Base-by-base conservation (phyloP, 176 grass and related monocot genomes). In the Saccharum spontaneum region DNA sequence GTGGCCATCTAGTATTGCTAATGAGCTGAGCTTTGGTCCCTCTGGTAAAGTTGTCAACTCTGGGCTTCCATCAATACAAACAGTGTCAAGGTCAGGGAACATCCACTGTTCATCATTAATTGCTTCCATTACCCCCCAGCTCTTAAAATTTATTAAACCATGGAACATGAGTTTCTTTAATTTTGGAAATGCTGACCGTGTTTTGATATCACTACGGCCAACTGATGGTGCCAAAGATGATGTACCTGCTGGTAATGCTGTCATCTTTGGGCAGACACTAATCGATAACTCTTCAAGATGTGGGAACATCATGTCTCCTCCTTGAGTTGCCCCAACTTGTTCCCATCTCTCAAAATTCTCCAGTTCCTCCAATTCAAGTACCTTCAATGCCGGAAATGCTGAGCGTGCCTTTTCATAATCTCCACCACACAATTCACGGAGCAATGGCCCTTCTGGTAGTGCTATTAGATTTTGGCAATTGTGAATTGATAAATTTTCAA, bases 51-150 rank as follows among this genome's bases (percentile, higher is more conserved):
- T 76, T 33, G 73, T 76, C 9, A 76, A 36, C 16, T 36, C 0
- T 5, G 48, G 48, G 13, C 26, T 6, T 31, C 10, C 20, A 24
- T 0, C 0, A 68, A 68, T 18, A 0, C 0, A 0, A 2, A 7
- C 50, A 54, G 5, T 54, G 17, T 54, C 50, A 54, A 18, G 18
- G 17, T 8, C 18, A 55, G 52, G 18, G 52, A 55, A 55, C 18
- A 8, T 55, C 52, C 18, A 8, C 7, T 17, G 52, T 3, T 22
- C 18, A 20, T 6, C 6, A 55, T 55, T 0, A 6, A 55, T 22
- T 22, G 52, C 18, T 1, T 55, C 52, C 2, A 0, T 55, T 7
- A 20, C 17, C 7, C 50, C 17, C 52, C 17, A 22, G 7, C 52
- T 20, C 2, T 55, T 3, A 8, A 55, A 55, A 55, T 18, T 55